Base-by-base conservation (phyloP, 202 grass and related monocot genomes). In the Digitaria exilis region DNA sequence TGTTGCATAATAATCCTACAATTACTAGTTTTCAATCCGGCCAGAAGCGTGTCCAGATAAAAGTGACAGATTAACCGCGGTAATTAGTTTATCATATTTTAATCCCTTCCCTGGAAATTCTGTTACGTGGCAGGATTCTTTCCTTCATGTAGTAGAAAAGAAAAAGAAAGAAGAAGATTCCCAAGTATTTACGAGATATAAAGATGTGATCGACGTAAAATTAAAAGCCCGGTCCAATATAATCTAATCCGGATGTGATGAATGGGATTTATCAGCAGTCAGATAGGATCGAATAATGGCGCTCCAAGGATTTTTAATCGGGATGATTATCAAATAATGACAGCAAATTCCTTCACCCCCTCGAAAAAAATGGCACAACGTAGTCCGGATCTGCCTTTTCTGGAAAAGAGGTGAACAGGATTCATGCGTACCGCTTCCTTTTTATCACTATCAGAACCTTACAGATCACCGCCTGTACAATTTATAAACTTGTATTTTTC, bases 271-370 rank as follows among this genome's bases (percentile, higher is more conserved):
- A 5, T 14, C 12, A 58, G 9, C 3, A 59, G 44, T 61, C 28
- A 11, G 55, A 79, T 79, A 79, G 22, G 75, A 52, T 31, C 21
- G 65, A 71, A 71, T 85, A 78, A 72, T 7, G 22, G 16, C 19
- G 9, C 18, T 44, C 43, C 29, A 21, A 11, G 25, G 22, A 13
- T n/a, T 41, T 52, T 42, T 22, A 44, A 66, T 31, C 24, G 35
- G 15, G 8, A 32, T 65, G 71, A 64, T 85, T 72, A 52, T 42
- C 43, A n/a, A 62, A 28, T 31, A 63, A 78, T 2, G 55, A 51
- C 39, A 50, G 9, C 2, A n/a, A 85, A 85, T 55, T 72, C 65
- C 31, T 65, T 79, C 17, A 6, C 48, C 46, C 50, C 16, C 18
- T 37, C 51, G 10, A 70, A 70, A n/a, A n/a, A n/a, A 61, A 69